Evolutionary conservation across 768 basidiomycete genomes (phyloP), one percentile per base, ranked within the genome.

Genomic region (Boletus fagicola): DNA sequence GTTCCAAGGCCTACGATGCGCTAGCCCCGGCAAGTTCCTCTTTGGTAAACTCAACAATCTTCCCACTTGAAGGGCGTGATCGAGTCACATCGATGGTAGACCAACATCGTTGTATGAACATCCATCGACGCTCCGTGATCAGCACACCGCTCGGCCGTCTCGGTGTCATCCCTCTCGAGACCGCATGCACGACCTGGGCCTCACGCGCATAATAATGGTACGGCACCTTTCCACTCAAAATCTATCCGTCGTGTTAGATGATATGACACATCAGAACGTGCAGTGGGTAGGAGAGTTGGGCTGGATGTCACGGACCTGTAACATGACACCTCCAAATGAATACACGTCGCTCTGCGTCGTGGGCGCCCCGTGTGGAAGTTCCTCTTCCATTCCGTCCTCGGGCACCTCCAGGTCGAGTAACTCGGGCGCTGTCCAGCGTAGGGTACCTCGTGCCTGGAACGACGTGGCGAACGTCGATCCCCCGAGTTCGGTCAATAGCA

Each of bases 61-160:
- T 72, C 12, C 56, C 57, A 13, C 63, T 57, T 13, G 64, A 62
- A 13, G 76, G 77, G 28, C 75, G 65, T 20, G 51, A 38, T 24
- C 9, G 62, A 57, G 20, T 62, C 59, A 50, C 3, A 66, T 58
- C 55, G n/a, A 67, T 69, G 28, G 68, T 72, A 22, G 59, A 64
- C 62, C 65, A 58, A 20, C 65, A 65, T 1, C 42, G 45, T 38
- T 46, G 49, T 15, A 63, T 60, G 16, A 58, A 66, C 13, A 2
- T 6, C 65, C 3, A 67, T 57, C 55, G 22, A 26, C 13, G 16
- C 13, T 51, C 62, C 6, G 38, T 51, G 20, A 66, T 43, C 35
- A 53, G 7, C 15, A 13, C 15, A 30, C 6, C 8, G 3, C 7
- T 20, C 0, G 61, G 53, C 36, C 53, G 44, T 43, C 9, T 44